A percentile compares a stretch with the other conserved stretches of the same genome.
phyloP scores from a whole-genome alignment of 169 alveolate genomes.

The Plasmodium yoelii region DNA sequence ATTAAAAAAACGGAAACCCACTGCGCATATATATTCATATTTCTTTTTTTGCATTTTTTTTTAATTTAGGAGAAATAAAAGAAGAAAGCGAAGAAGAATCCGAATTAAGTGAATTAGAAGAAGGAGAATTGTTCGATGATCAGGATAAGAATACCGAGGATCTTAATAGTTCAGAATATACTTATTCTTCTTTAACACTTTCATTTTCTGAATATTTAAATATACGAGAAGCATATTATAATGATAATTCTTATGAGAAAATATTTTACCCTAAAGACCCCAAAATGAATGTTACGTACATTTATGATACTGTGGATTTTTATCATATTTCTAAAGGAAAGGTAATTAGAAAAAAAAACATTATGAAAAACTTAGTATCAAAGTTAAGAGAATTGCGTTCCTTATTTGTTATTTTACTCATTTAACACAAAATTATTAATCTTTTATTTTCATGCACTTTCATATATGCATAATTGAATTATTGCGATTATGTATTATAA shows the following conservation, averaged over 20 bases:
- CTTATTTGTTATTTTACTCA: too few species aligned
- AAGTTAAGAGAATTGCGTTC: too few species aligned
- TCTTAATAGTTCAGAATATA: slow-evolving; percentile 54
- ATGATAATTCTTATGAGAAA: slow-evolving; percentile 44
- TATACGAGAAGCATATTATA: slow-evolving; percentile 36
- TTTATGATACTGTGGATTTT: slow-evolving; percentile 36
- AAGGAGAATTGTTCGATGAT: slow-evolving; percentile 29
- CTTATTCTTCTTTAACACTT: slow-evolving; percentile 62
- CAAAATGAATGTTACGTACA: slow-evolving; percentile 39
- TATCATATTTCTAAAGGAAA: slow-evolving; percentile 10
- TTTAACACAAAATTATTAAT: background rate
- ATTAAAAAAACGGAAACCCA: background rate
- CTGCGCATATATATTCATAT: background rate
- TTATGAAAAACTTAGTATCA: background rate
- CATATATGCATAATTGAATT: background rate
- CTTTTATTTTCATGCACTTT: background rate
- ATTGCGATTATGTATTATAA: too few species aligned
- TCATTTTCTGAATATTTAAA: slow-evolving; percentile 37
- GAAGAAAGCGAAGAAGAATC: slow-evolving; percentile 12
- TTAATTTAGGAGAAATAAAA: background rate
- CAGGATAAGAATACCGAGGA: slow-evolving; percentile 22
- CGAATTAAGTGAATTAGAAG: slow-evolving; percentile 16
- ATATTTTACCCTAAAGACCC: slow-evolving; percentile 59
- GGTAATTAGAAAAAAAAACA: slow-evolving; percentile 5
- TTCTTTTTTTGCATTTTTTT: background rate